Evolutionary conservation across 805 yeast genomes (phyloP).

Genomic region (Tetrapisispora pingtungensis): DNA sequence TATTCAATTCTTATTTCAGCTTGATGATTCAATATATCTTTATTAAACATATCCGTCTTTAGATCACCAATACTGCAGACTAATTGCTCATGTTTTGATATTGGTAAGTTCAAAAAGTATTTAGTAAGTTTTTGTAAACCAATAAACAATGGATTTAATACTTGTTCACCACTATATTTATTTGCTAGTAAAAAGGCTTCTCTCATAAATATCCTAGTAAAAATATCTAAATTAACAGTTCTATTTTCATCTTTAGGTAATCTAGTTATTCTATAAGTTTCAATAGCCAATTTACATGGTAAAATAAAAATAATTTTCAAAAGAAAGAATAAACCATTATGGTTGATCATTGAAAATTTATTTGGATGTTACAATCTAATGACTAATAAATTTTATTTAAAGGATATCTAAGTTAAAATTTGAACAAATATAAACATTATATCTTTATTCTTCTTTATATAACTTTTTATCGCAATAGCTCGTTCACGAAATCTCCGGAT

Average conservation of each 20-base stretch:
- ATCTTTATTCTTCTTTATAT: neutral
- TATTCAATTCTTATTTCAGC: neutral
- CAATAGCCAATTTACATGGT: slow-evolving; percentile 2
- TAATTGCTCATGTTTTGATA: neutral
- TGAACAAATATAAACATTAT: neutral
- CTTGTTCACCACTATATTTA: slow-evolving; percentile 4
- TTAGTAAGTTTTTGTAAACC: neutral
- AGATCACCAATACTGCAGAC: neutral
- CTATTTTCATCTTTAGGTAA: neutral
- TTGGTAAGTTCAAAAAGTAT: neutral
- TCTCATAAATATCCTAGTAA: slow-evolving; percentile 9
- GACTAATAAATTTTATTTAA: too few species aligned
- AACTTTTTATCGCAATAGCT: neutral
- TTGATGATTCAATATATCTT: neutral
- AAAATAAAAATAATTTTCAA: slow-evolving; percentile 5
- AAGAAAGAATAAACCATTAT: slow-evolving; percentile 4
- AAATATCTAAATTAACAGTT: slow-evolving; percentile 1
- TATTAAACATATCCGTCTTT: neutral
- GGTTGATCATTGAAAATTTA: neutral
- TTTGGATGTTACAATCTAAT: too few species aligned
- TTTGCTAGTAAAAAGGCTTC: slow-evolving; percentile 11
- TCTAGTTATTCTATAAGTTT: neutral
- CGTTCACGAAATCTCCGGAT: neutral
- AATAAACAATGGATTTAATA: slow-evolving; percentile 12
- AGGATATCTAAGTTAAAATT: too few species aligned